phyloP scores from a whole-genome alignment of 257 asterid genomes.

The Gardenia jasminoides region DNA sequence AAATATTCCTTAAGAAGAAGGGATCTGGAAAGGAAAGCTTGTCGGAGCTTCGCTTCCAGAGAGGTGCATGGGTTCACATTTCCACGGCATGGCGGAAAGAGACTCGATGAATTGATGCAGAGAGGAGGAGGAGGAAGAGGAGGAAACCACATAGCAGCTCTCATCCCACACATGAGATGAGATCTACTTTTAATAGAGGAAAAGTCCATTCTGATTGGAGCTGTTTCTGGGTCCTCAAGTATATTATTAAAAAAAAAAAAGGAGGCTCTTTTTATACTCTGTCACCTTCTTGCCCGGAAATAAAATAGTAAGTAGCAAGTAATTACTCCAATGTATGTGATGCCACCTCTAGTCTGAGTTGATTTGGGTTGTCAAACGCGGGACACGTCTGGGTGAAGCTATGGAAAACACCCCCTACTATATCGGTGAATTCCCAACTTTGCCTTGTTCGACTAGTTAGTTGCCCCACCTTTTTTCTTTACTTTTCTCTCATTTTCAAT shows the following conservation, averaged over 20 bases:
- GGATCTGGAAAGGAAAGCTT: too few relatives aligned
- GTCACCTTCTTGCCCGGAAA: too few relatives aligned
- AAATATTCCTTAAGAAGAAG: too few relatives aligned
- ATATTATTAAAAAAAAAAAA: too few relatives aligned
- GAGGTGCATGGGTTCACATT: too few relatives aligned
- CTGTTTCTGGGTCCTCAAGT: neutral
- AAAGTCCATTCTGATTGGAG: neutral
- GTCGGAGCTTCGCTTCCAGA: too few relatives aligned
- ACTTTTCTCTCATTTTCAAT: too few relatives aligned
- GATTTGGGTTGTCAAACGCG: constrained; percentile 21
- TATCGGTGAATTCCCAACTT: neutral
- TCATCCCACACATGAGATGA: too few relatives aligned
- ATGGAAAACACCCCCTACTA: neutral
- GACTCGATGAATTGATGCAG: neutral
- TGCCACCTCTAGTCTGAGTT: constrained; percentile 19
- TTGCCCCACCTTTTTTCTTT: too few relatives aligned
- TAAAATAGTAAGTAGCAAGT: too few relatives aligned
- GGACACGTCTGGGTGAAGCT: neutral
- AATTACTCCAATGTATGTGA: neutral
- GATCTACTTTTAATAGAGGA: neutral
- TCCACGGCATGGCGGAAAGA: neutral
- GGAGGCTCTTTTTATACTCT: neutral
- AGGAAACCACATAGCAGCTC: neutral
- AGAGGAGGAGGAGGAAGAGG: neutral
- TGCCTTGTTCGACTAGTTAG: neutral